Conservation (phyloP, 2,329 filamentous ascomycete genomes). For the Diaporthe capsici region DNA sequence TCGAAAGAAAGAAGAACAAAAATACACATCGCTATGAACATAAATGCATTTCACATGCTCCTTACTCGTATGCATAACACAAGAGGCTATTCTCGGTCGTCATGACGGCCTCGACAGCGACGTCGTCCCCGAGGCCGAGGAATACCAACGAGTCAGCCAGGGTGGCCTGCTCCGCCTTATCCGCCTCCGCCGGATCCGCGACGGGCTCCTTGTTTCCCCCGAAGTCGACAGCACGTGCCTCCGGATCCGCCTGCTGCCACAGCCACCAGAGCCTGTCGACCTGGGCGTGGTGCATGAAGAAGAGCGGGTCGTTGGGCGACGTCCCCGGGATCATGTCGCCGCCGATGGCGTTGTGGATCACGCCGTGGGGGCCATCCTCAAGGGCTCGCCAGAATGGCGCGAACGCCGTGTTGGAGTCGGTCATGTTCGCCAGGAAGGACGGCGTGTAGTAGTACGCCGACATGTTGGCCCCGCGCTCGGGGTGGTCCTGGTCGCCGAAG, state of each 20-base stretch:
- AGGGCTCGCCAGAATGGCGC: constrained; percentile 2
- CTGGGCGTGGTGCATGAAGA: constrained; percentile 34
- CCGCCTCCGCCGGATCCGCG: background rate
- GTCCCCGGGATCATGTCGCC: constrained; percentile 13
- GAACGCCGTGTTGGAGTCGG: background rate
- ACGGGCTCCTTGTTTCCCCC: constrained; percentile 4
- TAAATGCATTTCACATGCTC: background rate
- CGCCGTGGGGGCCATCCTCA: constrained; percentile 21
- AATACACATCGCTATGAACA: background rate
- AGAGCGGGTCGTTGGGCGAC: constrained; percentile 30
- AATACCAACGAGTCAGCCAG: background rate
- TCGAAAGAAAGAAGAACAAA: background rate
- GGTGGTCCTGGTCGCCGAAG: constrained; percentile 49
- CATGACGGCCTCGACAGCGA: constrained; percentile 6
- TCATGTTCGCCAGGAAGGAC: background rate
- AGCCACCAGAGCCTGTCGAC: constrained; percentile 32
- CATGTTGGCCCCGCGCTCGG: constrained; percentile 46
- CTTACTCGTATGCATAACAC: constrained; percentile 18
- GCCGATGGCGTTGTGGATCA: background rate
- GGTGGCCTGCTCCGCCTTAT: background rate
- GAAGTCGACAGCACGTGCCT: constrained; percentile 9
- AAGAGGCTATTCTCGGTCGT: constrained; percentile 4
- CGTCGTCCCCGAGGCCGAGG: constrained; percentile 8
- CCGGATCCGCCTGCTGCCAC: constrained; percentile 10
- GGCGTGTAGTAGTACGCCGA: constrained; percentile 26